Evolutionary conservation across 1,139 yeast species (phyloP), one percentile per base, ranked within the genome.

Genomic region (Zygosaccharomyces pseudobailii): DNA sequence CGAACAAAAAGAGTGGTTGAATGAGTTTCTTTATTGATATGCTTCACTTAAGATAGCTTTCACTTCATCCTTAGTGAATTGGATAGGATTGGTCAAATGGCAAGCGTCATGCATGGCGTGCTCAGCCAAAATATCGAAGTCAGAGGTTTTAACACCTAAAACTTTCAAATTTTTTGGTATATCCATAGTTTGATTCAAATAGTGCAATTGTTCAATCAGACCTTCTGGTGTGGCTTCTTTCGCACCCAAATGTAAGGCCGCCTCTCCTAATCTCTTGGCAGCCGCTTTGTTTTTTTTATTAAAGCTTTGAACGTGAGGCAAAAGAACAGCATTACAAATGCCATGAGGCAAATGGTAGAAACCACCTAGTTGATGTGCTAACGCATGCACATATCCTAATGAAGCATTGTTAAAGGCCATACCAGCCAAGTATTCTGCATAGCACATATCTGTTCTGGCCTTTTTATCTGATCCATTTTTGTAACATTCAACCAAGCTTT

Each of bases 381-480:
- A 36, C 19, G 57, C 57, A 35, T 55, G 57, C 21, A 55, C 57
- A 35, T 54, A 55, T 32, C 57, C 57, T 34, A 55, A 38, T 20
- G 57, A 55, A 25, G 58, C 57, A 34, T 54, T 53, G 50, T 54
- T 55, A 51, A 55, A 55, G 43, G 58, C 57, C 58, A 55, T 55
- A 36, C 56, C 58, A 13, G 55, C 58, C 37, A 54, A 37, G 38
- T 53, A 55, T 42, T 55, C 57, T 19, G 56, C 58, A 45, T 54
- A 54, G 33, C 57, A 54, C 57, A 55, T 55, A 40, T 54, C 53
- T 27, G 54, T 54, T 43, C 57, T 49, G 5, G 56, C 58, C 32
- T 48, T 48, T 39, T 45, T 50, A 46, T 54, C 55, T n/a, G 38
- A 10, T 37, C 58, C 57, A 36, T 54, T 47, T 25, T 40, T 42